A percentile compares a stretch with the other conserved stretches of the same genome.
Evolutionary conservation across 257 asterid species (phyloP).

Genomic region (Nyctanthes arbortristis): DNA sequence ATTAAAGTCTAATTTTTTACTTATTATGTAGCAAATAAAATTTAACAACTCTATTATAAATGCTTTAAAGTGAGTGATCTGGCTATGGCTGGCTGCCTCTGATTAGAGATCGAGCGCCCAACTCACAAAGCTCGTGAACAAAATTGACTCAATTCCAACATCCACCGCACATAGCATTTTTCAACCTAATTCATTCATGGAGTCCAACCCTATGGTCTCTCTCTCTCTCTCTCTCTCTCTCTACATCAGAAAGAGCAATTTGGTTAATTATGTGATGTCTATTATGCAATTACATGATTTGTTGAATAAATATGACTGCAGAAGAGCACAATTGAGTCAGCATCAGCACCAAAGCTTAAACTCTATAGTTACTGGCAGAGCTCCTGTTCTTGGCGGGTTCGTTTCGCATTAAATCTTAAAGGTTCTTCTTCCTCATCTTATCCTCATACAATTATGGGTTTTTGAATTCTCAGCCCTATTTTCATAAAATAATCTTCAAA

Average conservation of each 20-base stretch:
- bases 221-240: not conserved
- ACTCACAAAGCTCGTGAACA: too few species aligned
- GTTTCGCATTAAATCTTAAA: conserved; percentile 78
- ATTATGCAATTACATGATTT: not conserved
- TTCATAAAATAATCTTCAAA: not conserved
- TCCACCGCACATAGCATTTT: too few species aligned
- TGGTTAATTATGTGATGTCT: not conserved
- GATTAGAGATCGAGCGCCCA: too few species aligned
- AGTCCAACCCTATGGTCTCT: too few species aligned
- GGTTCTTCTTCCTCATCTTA: conserved; percentile 32
- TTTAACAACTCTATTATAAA: too few species aligned
- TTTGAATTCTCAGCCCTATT: not conserved
- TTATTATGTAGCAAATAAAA: too few species aligned
- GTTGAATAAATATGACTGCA: conserved; percentile 21
- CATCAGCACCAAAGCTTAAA: conserved; percentile 46
- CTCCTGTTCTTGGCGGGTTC: conserved; percentile 85
- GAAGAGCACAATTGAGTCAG: conserved; percentile 36
- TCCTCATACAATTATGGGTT: not conserved
- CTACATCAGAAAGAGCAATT: not conserved
- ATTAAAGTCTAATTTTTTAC: too few species aligned
- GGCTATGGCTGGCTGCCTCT: too few species aligned
- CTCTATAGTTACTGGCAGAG: conserved; percentile 87
- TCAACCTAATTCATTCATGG: not conserved
- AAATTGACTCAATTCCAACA: too few species aligned
- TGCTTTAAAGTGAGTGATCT: too few species aligned